Base-by-base conservation (phyloP, 306 rosid genomes). In the Quercus wislizeni region DNA sequence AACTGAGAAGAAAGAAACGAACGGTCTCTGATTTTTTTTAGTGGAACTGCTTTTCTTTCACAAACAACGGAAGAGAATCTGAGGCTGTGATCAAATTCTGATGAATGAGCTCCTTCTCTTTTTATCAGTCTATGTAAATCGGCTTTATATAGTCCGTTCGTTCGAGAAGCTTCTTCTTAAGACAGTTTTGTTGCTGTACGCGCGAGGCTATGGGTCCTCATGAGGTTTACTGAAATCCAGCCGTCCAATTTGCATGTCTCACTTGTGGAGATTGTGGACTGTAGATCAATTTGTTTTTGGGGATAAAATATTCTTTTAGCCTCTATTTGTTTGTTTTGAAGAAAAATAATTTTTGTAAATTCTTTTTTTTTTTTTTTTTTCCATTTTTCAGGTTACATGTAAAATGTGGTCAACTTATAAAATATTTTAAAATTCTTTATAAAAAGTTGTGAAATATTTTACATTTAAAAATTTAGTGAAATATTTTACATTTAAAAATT, bases 391-490 rank as follows among this genome's bases (percentile, higher is more conserved):
- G 46, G 1, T 41, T 41, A 41, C 12, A 2, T 41, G 46, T 41
- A 41, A 41, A 8, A 38, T 38, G 0, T 7, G 43, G 2, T 7
- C 0, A 7, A 2, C 46, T 8, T 8, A 0, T 41, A 41, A 41
- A 41, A 41, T 41, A 41, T 41, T 41, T 41, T 38, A 38, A 38
- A 38, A 38, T 38, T 38, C 2, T 38, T 7, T 41, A 8, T 8
- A 41, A 41, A 2, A 41, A 8, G 0, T 2, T 8, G 0, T 41
- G 0, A 41, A 41, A 0, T 0, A 0, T 8, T 8, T 41, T 41
- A 41, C 12, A 41, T 41, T 41, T 41, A 7, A 38, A 38, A 38
- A 0, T 1, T 38, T 6, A 6, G 43, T 35, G 6, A 35, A 1
- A 0, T 1, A 5, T 33, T 35, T 6, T 6, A 38, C 10, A 38